Base-by-base conservation (phyloP, 495 filamentous ascomycete genomes). In the Penicillium manginii region DNA sequence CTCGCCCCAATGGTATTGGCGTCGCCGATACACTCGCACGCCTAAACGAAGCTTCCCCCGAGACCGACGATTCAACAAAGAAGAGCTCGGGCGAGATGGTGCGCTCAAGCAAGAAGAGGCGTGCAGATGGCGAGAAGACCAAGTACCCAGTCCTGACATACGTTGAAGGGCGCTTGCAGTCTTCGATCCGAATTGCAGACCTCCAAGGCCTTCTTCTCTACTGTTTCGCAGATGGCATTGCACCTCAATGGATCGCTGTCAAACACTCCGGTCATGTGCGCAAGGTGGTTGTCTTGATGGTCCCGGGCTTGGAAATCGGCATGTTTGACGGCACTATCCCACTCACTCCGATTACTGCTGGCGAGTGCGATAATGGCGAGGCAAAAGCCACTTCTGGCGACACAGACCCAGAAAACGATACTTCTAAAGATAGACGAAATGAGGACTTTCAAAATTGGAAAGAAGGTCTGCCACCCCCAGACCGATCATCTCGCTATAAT, bases 261-360 rank as follows among this genome's bases (percentile, higher is more conserved):
- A 83, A 84, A 62, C 84, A 96, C 67, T 88, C 91, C 51, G 81
- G 81, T 1, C 78, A 87, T 62, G 87, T 98, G 51, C 80, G 86
- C 35, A 96, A 93, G 71, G 87, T 92, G 19, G 94, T 96, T 15
- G 84, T 92, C n/a, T 74, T 98, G 57, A 93, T 98, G 89, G 89
- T 96, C 7, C 96, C 94, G 1, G 94, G 93, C 11, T 72, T 98
- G 14, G 92, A 96, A 70, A 84, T 88, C 62, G 89, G 86, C 31
- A 93, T 97, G 91, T 96, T 97, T 73, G 85, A 92, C 75, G 83
- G 84, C 21, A 81, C 75, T 12, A 81, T 91, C 5, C 73, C 84
- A 33, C 74, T 88, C 42, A 73, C 74, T 14, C 39, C 62, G 1
- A 39, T 50, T 10, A 48, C 54, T 8, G 39, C 66, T 8, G 37